These are phyloP conservation scores for Ogataea nakhonphanomensis DNA, from an alignment of 805 yeast genomes.

Conservation along the genomic window DNA sequence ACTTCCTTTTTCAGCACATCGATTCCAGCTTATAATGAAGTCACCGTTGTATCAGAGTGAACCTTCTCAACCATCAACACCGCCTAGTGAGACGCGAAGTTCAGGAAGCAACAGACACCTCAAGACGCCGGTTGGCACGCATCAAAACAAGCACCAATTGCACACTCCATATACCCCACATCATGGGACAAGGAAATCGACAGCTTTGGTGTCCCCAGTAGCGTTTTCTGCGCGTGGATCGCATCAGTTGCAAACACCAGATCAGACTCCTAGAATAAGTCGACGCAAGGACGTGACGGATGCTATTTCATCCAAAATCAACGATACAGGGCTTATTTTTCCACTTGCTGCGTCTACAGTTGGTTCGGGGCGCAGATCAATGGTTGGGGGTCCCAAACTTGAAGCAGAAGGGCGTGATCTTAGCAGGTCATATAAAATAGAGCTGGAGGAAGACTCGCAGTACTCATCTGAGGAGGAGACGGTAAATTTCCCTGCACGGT, in stretches of 20 bases:
- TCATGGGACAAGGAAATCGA: conserved; percentile 15
- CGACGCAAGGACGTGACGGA: conserved; percentile 24
- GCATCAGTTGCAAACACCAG: conserved; percentile 25
- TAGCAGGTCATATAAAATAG: conserved; percentile 19
- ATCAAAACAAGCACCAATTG: conserved; percentile 14
- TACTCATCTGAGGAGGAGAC: conserved; percentile 22
- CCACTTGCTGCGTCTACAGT: conserved; percentile 31
- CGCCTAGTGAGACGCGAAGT: conserved; percentile 18
- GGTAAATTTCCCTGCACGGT: conserved; percentile 10
- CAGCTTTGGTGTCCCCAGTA: conserved; percentile 15
- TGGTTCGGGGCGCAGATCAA: conserved; percentile 27
- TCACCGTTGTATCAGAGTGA: conserved; percentile 19
- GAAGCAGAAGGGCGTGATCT: conserved; percentile 18
- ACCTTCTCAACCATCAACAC: conserved; percentile 26
- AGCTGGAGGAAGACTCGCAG: conserved; percentile 22
- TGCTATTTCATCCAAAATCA: conserved; percentile 16
- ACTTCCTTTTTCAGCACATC: no score
- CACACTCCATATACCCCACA: conserved; percentile 27
- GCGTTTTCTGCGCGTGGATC: conserved; percentile 11
- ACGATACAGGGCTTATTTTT: conserved; percentile 19
- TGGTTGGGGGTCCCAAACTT: conserved; percentile 7
- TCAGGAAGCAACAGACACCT: conserved; percentile 4
- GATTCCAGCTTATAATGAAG: neutral
- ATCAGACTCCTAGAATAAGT: conserved; percentile 23
- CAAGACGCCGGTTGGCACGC: conserved; percentile 22